Conservation (phyloP, 345 rosid species). For the Lepidium sativum region DNA sequence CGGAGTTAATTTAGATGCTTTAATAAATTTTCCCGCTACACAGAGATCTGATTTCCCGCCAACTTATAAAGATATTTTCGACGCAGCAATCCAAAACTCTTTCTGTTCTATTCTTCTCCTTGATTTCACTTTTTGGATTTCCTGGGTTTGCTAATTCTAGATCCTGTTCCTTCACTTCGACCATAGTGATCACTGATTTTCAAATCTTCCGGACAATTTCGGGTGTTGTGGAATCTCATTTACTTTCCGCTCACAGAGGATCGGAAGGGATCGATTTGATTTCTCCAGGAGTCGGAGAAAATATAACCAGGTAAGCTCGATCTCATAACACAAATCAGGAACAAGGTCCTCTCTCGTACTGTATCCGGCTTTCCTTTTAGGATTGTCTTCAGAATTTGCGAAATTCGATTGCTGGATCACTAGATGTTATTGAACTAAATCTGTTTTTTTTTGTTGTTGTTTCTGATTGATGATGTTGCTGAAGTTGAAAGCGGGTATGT, state of each 20-base stretch:
- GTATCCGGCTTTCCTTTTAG: neutral
- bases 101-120: neutral
- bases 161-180: neutral
- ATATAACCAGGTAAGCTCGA: conserved; percentile 4
- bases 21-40: conserved; percentile 11
- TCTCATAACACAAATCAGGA: neutral
- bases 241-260: neutral
- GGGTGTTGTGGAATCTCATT: neutral
- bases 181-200: neutral
- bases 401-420: neutral
- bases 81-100: neutral
- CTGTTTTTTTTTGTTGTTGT: neutral
- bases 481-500: neutral
- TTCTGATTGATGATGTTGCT: neutral
- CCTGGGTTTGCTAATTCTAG: neutral
- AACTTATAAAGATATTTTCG: neutral
- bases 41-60: conserved; percentile 16
- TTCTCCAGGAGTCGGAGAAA: neutral
- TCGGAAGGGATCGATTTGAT: neutral
- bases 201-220: neutral
- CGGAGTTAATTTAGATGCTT: neutral
- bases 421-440: neutral
- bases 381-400: neutral
- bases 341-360: neutral
- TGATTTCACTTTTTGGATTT: neutral